Base-by-base conservation (phyloP, 1,284 basidiomycete species). In the Pterulicium gracile region DNA sequence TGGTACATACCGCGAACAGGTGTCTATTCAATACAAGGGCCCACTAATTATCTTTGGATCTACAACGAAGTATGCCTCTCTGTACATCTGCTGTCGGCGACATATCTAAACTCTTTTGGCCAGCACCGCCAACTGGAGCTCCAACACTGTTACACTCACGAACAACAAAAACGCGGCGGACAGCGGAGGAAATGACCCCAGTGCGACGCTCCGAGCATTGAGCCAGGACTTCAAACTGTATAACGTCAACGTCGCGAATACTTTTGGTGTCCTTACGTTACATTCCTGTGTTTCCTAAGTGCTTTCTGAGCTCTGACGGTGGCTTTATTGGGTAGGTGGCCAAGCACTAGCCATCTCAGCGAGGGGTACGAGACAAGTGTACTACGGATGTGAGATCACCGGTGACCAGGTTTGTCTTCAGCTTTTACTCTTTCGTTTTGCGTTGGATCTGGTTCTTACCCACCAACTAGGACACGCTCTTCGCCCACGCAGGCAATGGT, bases 1-100 rank as follows among this genome's bases (percentile, higher is more conserved):
- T 12, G 58, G 56, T 4, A 56, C 53, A 3, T 59, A 59, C 48
- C 52, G 54, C 1, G 58, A 59, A 41, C 58, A 59, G 44, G 57
- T 59, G 14, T 47, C 47, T 41, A 54, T 59, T 18, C 36, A 39
- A 20, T 49, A 49, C n/a, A 55, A 55, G 24, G 40, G 45, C 7
- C 17, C 12, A 21, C 17, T 59, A 22, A 56, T 52, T 1, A 55
- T 59, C 5, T 54, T 54, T 42, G 57, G 58, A n/a, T 56, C 57
- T 18, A 52, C 58, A 12, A 53, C 54, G 2, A 50, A 51, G 57
- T 56, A 21, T 10, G 50, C n/a, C 15, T 21, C 14, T 36, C 19
- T 36, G n/a, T n/a, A n/a, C n/a, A n/a, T n/a, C n/a, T n/a, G n/a
- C n/a, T n/a, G n/a, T n/a, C n/a, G n/a, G 15, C 19, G 19, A 24